Percentiles rank a stretch among this genome's conserved stretches.
phyloP scores from a whole-genome alignment of 495 filamentous ascomycete species.

The Daldinia decipiens region DNA sequence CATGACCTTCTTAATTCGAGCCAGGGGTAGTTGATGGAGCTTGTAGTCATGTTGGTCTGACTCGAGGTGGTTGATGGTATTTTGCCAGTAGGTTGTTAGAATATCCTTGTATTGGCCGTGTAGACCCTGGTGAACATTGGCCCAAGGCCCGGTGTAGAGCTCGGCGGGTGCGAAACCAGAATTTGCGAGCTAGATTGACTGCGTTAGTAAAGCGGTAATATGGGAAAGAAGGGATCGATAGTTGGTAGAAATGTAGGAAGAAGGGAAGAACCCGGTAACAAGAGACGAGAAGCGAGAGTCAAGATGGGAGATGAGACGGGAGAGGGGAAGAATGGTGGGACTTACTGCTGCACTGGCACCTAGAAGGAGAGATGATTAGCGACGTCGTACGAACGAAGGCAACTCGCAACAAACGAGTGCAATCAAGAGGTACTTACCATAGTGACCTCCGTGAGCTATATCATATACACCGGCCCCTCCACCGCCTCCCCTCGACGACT shows the following conservation, averaged over 20 bases:
- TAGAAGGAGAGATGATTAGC: conserved; percentile 57
- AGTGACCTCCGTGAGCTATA: conserved; percentile 83
- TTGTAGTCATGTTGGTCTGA: conserved; percentile 97
- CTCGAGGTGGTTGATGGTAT: conserved; percentile 94
- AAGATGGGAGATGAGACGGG: conserved; percentile 13
- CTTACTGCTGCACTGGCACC: conserved; percentile 85
- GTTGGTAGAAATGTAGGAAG: conserved; percentile 3
- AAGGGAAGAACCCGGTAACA: conserved; percentile 2
- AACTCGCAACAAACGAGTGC: conserved; percentile 43
- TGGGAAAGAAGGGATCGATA: conserved; percentile 8
- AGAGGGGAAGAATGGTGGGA: conserved; percentile 42
- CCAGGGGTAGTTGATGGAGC: conserved; percentile 91
- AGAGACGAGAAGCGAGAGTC: conserved; percentile 15
- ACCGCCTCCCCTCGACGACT: conserved; percentile 60
- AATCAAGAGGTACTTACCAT: conserved; percentile 69
- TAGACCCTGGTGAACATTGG: conserved; percentile 97
- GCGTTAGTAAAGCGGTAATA: conserved; percentile 29
- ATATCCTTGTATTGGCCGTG: conserved; percentile 94
- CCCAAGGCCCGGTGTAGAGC: conserved; percentile 92
- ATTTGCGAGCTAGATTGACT: conserved; percentile 66
- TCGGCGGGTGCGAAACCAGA: conserved; percentile 87
- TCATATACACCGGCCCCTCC: conserved; percentile 77
- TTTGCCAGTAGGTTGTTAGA: conserved; percentile 98
- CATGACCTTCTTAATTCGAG: conserved; percentile 99
- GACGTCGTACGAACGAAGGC: conserved; percentile 48